phyloP scores from a whole-genome alignment of 2,329 filamentous ascomycete species.

The Aspergillus hiratsukae region DNA sequence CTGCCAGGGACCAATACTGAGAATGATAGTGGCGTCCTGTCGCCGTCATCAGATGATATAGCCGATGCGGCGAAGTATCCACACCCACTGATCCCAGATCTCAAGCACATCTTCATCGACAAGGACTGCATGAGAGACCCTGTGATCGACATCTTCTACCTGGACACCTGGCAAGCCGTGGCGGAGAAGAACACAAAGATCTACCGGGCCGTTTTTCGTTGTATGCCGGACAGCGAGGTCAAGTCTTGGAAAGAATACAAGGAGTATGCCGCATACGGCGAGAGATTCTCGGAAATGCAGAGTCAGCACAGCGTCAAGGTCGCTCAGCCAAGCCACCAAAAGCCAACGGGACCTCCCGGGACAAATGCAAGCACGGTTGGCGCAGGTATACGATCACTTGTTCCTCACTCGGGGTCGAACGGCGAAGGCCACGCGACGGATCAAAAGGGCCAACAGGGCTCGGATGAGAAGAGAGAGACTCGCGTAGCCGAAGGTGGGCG shows the following conservation, averaged over 20 bases:
- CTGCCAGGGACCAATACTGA: conserved; percentile 76
- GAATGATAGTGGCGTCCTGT: conserved; percentile 68
- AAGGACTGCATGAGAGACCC: conserved; percentile 96
- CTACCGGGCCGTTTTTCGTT: conserved; percentile 89
- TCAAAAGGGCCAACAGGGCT: conserved; percentile 23
- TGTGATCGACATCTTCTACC: conserved; percentile 72
- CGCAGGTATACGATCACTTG: conserved; percentile 22
- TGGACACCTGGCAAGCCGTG: conserved; percentile 80
- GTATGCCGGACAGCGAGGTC: conserved; percentile 94
- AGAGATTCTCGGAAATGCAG: conserved; percentile 68
- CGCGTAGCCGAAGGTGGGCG: conserved; percentile 31
- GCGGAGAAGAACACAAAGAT: conserved; percentile 95
- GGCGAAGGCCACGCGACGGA: conserved; percentile 27
- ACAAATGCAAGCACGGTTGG: conserved; percentile 18
- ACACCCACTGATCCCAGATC: conserved; percentile 56
- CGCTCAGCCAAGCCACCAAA: conserved; percentile 43
- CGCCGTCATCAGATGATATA: conserved; percentile 31
- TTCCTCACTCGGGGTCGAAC: conserved; percentile 23
- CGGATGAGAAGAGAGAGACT: conserved; percentile 33
- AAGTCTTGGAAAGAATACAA: conserved; percentile 91
- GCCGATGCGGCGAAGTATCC: conserved; percentile 48
- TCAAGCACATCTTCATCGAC: conserved; percentile 68
- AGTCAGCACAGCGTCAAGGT: conserved; percentile 49
- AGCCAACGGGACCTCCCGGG: conserved; percentile 37
- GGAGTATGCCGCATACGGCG: conserved; percentile 71